Evolutionary conservation across 192 early-diverging fungal species (phyloP), one percentile per base, ranked within the genome.

Genomic region (Neocallimastix lanati): DNA sequence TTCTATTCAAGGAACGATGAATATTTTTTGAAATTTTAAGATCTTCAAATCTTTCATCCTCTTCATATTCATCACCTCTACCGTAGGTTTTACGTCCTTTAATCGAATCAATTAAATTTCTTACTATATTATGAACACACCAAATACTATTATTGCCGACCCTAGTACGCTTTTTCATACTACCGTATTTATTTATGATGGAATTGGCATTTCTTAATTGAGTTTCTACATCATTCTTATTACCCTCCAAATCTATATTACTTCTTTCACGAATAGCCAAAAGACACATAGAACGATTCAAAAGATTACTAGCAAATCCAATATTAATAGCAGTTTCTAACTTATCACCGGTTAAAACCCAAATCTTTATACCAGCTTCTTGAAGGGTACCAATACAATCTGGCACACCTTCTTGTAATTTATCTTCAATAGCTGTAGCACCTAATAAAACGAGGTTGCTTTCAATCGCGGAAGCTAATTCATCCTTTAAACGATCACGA

Each of bases 291-390:
- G 93, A 92, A 29, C 86, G 85, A 76, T 91, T 88, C 7, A 99
- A 85, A 76, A 99, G 84, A 79, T 96, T 96, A 86, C 95, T 96
- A 21, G 95, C 93, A 79, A 94, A 94, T 25, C 96, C 97, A 86
- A 99, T 99, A 82, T 97, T 96, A 83, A 99, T 97, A 3, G 97
- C 97, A 0, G 97, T 99, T 81, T 98, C 96, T 76, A 93, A 92
- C 85, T 99, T 99, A 86, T 99, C 96, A 27, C 96, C 97, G 0
- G 97, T 99, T 79, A 98, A 86, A 40, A 99, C 95, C 96, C 97
- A 99, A 38, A 98, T 84, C 85, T 96, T 96, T 81, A 98, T 94
- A 27, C 95, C 95, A 0, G 96, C 96, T 76, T 87, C 86, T 4
- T 92, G 87, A 77, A 99, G 83, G 30, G 90, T 90, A 4, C 91